A percentile compares a stretch with the other conserved stretches of the same genome.
Evolutionary conservation across 2,329 filamentous ascomycete genomes (phyloP).

Genomic region (Beauveria bassiana): DNA sequence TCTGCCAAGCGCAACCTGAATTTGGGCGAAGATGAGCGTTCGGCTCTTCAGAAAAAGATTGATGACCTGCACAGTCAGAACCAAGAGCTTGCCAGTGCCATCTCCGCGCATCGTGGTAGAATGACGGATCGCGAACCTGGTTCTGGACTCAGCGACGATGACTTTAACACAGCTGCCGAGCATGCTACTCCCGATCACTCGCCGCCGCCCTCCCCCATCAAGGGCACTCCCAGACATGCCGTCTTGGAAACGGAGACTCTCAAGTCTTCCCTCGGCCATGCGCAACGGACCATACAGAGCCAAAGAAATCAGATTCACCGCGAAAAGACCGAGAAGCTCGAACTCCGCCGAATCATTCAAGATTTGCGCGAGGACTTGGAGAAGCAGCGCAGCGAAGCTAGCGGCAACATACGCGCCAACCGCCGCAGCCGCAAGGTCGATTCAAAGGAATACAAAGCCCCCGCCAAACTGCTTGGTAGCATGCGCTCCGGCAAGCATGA

Average conservation of each 20-base stretch:
- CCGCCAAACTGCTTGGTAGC: slow-evolving; percentile 67
- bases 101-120: slow-evolving; percentile 65
- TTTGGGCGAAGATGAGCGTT: slow-evolving; percentile 69
- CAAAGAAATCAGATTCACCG: slow-evolving; percentile 91
- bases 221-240: slow-evolving; percentile 82
- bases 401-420: slow-evolving; percentile 32
- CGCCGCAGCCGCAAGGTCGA: slow-evolving; percentile 58
- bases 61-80: slow-evolving; percentile 86
- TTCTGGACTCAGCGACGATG: slow-evolving; percentile 52
- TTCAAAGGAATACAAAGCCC: slow-evolving; percentile 69
- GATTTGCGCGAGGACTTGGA: slow-evolving; percentile 90
- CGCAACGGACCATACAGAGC: slow-evolving; percentile 93
- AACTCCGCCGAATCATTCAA: slow-evolving; percentile 89
- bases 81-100: slow-evolving; percentile 77
- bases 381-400: slow-evolving; percentile 51
- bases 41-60: slow-evolving; percentile 72
- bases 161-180: slow-evolving; percentile 57
- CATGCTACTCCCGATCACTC: slow-evolving; percentile 79
- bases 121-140: slow-evolving; percentile 55
- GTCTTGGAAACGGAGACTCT: slow-evolving; percentile 93
- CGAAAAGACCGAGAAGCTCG: slow-evolving; percentile 97
- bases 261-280: slow-evolving; percentile 88
- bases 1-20: slow-evolving; percentile 72
- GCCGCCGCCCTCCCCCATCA: slow-evolving; percentile 81
- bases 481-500: slow-evolving; percentile 69